A percentile compares a stretch with the other conserved stretches of the same genome.
Evolutionary conservation across 169 alveolate genomes (phyloP).

Genomic region (Cryptosporidium ubiquitum): DNA sequence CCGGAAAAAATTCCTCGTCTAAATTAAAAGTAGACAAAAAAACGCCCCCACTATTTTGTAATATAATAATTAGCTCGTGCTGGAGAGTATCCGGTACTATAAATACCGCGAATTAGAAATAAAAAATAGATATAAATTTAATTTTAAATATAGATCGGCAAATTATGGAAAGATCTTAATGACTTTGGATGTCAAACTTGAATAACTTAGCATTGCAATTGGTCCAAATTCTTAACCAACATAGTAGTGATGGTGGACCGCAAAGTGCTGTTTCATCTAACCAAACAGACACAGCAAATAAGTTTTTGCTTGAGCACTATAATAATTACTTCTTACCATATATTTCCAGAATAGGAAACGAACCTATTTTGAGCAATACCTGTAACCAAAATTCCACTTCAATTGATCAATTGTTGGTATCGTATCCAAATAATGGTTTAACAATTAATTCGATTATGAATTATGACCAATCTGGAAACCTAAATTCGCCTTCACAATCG

Average conservation of each 20-base stretch:
- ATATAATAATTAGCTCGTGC: slow-evolving; percentile 68
- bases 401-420: slow-evolving; percentile 18
- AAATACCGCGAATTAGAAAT: slow-evolving; percentile 66
- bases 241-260: slow-evolving; percentile 42
- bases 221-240: slow-evolving; percentile 70
- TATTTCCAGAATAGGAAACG: slow-evolving; percentile 35
- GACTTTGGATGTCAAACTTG: slow-evolving; percentile 73
- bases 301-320: slow-evolving; percentile 52
- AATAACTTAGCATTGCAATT: slow-evolving; percentile 73
- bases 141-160: slow-evolving; percentile 69
- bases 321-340: slow-evolving; percentile 37
- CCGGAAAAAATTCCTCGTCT: slow-evolving; percentile 72
- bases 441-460: slow-evolving; percentile 2
- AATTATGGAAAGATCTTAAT: slow-evolving; percentile 71
- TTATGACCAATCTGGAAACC: slow-evolving; percentile 7
- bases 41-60: slow-evolving; percentile 60
- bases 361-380: slow-evolving; percentile 1
- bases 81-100: slow-evolving; percentile 75
- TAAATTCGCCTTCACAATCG: slow-evolving; percentile 6
- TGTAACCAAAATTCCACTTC: slow-evolving; percentile 4
- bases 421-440: slow-evolving; percentile 15
- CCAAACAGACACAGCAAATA: slow-evolving; percentile 14
- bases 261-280: slow-evolving; percentile 18
- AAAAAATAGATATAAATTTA: slow-evolving; percentile 66
- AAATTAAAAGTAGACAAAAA: slow-evolving; percentile 60